Evolutionary conservation across 345 rosid species (phyloP).

Genomic region (Acer saccharum): DNA sequence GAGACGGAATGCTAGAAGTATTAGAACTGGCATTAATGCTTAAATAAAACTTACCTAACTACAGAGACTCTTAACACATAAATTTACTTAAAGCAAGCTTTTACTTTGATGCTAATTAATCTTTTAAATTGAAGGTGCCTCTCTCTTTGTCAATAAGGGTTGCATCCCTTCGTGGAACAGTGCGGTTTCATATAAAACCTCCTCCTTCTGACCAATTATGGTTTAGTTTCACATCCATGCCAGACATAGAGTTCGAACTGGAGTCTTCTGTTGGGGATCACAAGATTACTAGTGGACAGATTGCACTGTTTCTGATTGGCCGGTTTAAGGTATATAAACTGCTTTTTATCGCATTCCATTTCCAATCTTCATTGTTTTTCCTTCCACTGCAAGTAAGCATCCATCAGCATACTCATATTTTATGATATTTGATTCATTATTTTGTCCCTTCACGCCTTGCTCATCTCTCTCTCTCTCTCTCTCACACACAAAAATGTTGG

Average conservation of each 20-base stretch:
- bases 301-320: conserved; percentile 69
- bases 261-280: conserved; percentile 89
- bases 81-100: neutral
- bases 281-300: conserved; percentile 67
- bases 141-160: conserved; percentile 80
- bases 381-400: neutral
- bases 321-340: conserved; percentile 70
- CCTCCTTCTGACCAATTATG: conserved; percentile 97
- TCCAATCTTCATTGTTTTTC: conserved; percentile 4
- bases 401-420: neutral
- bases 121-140: conserved; percentile 66
- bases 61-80: neutral
- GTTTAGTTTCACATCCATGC: conserved; percentile 91
- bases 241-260: conserved; percentile 73
- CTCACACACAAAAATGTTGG: neutral
- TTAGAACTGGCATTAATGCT: neutral
- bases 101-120: conserved; percentile 4
- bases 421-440: neutral
- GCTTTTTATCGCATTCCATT: conserved; percentile 2
- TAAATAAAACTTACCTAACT: neutral
- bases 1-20: neutral
- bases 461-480: neutral
- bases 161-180: conserved; percentile 77
- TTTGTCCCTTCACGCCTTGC: neutral
- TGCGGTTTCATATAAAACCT: conserved; percentile 79